phyloP scores from a whole-genome alignment of 2,329 filamentous ascomycete species.

The Penicillium sp. region DNA sequence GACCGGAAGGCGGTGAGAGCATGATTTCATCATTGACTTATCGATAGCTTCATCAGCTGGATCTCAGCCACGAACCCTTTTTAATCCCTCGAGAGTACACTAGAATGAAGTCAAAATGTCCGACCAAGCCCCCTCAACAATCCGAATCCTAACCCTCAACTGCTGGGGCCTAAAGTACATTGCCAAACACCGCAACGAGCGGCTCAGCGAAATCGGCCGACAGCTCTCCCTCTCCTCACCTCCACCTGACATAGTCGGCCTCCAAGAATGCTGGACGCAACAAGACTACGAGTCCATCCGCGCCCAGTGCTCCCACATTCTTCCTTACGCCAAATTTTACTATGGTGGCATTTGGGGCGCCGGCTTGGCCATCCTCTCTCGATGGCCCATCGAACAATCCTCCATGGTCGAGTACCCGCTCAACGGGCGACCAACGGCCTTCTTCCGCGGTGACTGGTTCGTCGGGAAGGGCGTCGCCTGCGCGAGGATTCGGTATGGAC shows the following conservation, averaged over 20 bases:
- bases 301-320: slow-evolving; percentile 69
- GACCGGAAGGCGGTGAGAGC: slow-evolving; percentile 15
- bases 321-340: slow-evolving; percentile 95
- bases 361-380: slow-evolving; percentile 84
- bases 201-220: slow-evolving; percentile 81
- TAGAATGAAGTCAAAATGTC: slow-evolving; percentile 15
- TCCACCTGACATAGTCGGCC: slow-evolving; percentile 80
- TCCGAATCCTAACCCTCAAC: slow-evolving; percentile 87
- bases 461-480: slow-evolving; percentile 93
- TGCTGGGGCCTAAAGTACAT: slow-evolving; percentile 96
- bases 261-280: slow-evolving; percentile 94
- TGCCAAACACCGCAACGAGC: slow-evolving; percentile 75
- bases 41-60: background rate
- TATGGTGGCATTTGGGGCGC: slow-evolving; percentile 85
- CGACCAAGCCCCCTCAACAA: slow-evolving; percentile 55
- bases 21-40: background rate
- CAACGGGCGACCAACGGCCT: slow-evolving; percentile 90
- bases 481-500: slow-evolving; percentile 76
- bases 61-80: background rate
- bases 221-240: slow-evolving; percentile 73
- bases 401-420: slow-evolving; percentile 86
- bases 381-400: slow-evolving; percentile 91
- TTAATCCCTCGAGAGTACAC: background rate
- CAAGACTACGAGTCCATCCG: slow-evolving; percentile 82
- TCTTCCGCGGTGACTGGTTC: slow-evolving; percentile 94